These are phyloP conservation scores for Basidiobolus meristosporus DNA, from an alignment of 371 early-diverging fungal genomes.

Conservation along the genomic window DNA sequence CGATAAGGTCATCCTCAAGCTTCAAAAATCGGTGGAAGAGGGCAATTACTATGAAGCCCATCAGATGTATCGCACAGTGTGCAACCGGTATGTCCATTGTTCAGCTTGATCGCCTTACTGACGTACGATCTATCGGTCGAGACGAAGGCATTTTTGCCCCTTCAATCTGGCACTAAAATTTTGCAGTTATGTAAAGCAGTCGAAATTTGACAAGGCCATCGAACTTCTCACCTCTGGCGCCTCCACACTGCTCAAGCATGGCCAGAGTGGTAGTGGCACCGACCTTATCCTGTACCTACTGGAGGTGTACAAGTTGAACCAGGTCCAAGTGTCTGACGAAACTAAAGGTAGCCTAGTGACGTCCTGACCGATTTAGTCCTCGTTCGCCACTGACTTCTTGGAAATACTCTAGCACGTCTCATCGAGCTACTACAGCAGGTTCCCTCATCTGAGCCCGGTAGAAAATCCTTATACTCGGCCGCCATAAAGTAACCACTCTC, in stretches of 20 bases:
- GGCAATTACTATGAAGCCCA: conserved; percentile 86
- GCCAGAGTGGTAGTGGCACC: conserved; percentile 66
- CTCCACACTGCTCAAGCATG: conserved; percentile 45
- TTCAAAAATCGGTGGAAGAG: conserved; percentile 40
- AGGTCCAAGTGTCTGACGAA: conserved; percentile 45
- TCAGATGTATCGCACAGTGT: conserved; percentile 81
- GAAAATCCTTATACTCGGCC: conserved; percentile 8
- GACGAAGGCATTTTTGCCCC: too few relatives aligned
- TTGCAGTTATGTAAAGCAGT: conserved; percentile 60
- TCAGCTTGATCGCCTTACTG: neutral
- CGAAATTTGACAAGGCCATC: conserved; percentile 54
- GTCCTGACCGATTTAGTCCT: neutral
- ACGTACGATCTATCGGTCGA: neutral
- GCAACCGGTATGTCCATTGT: conserved; percentile 38
- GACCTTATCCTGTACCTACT: conserved; percentile 69
- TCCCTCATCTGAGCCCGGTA: conserved; percentile 5
- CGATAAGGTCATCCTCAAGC: conserved; percentile 42
- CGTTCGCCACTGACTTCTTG: conserved; percentile 3
- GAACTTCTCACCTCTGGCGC: conserved; percentile 62
- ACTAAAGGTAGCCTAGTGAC: conserved; percentile 28
- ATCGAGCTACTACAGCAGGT: conserved; percentile 10
- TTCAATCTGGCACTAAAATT: neutral
- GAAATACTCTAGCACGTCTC: conserved; percentile 10
- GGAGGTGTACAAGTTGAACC: conserved; percentile 50
- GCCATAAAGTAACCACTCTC: conserved; percentile 14